phyloP scores from a whole-genome alignment of 768 basidiomycete genomes.

The Mycena chlorophos region DNA sequence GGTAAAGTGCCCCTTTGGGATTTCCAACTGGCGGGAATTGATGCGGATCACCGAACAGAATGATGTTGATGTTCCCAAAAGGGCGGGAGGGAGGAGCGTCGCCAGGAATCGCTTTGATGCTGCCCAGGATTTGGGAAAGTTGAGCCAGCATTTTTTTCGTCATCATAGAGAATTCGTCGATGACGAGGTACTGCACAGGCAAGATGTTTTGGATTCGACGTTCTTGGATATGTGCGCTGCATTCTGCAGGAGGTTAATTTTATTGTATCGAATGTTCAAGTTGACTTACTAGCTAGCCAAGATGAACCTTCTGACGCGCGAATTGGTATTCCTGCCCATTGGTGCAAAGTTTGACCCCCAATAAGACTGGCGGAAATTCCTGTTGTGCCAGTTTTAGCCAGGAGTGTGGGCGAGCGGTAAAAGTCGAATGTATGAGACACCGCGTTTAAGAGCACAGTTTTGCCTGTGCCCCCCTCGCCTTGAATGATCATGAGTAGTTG shows the following conservation, averaged over 20 bases:
- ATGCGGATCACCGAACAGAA: slow-evolving; percentile 44
- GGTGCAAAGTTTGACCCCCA: slow-evolving; percentile 36
- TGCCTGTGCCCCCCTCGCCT: slow-evolving; percentile 46
- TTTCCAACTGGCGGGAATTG: slow-evolving; percentile 44
- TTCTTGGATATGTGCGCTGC: not conserved
- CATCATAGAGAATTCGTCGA: slow-evolving; percentile 45
- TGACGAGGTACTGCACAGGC: slow-evolving; percentile 28
- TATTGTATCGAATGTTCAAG: not conserved
- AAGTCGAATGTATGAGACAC: slow-evolving; percentile 35
- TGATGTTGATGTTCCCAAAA: slow-evolving; percentile 42
- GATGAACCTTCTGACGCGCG: not conserved
- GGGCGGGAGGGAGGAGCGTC: slow-evolving; percentile 9
- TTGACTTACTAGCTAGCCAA: not conserved
- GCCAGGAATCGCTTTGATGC: slow-evolving; percentile 5
- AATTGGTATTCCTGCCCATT: slow-evolving; percentile 20
- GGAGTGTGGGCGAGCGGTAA: not conserved
- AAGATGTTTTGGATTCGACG: slow-evolving; percentile 20
- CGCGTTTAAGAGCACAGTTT: slow-evolving; percentile 39
- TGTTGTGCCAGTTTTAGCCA: slow-evolving; percentile 39
- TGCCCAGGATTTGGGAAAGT: slow-evolving; percentile 22
- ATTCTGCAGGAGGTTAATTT: not conserved
- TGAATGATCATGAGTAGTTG: slow-evolving; percentile 40
- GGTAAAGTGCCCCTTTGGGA: slow-evolving; percentile 25
- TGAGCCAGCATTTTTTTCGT: slow-evolving; percentile 25
- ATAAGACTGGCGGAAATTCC: slow-evolving; percentile 44